Evolutionary conservation across 73 alveolate species (phyloP), one percentile per base, ranked within the genome.

Genomic region (Tetrahymena thermophila): DNA sequence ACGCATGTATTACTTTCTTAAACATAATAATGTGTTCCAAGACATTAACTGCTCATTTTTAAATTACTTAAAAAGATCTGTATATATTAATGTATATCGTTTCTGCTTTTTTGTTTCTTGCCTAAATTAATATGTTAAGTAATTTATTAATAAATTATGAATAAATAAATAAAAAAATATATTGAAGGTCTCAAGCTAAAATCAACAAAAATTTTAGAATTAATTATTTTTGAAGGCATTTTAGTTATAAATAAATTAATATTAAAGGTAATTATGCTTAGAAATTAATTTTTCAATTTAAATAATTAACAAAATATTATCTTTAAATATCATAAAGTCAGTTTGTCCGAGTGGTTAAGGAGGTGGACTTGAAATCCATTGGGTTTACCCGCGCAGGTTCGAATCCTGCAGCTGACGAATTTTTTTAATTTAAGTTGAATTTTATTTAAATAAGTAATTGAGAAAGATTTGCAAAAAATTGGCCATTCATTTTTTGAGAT

Each of bases 331-430:
- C 37, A 25, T 43, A 34, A 38, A 95, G 97, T 83, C 97, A 96
- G 96, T 96, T 96, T 96, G 97, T 95, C 97, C 96, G 97, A 96
- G 97, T 96, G 97, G 97, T 96, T 94, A 96, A 96, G 97, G 97
- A 94, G 96, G 97, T 96, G 97, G 97, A 96, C 96, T 96, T 96
- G 97, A 95, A 95, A 93, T 95, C 97, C 97, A 95, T 94, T 93
- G 96, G 96, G 97, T 93, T 95, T 57, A 95, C 97, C 96, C 97
- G 96, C 97, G 97, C 97, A 95, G 97, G 97, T 95, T 95, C 97
- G 97, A 95, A 93, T 95, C 97, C 97, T 95, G 97, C 97, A 95
- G 97, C 96, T 95, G 97, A 85, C 97, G 95, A 71, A 71, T 71
- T 25, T 71, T 71, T 71, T 71, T 40, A 6, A 37, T n/a, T n/a